phyloP scores from a whole-genome alignment of 108 stramenopile species.

The Ochromonas danica region DNA sequence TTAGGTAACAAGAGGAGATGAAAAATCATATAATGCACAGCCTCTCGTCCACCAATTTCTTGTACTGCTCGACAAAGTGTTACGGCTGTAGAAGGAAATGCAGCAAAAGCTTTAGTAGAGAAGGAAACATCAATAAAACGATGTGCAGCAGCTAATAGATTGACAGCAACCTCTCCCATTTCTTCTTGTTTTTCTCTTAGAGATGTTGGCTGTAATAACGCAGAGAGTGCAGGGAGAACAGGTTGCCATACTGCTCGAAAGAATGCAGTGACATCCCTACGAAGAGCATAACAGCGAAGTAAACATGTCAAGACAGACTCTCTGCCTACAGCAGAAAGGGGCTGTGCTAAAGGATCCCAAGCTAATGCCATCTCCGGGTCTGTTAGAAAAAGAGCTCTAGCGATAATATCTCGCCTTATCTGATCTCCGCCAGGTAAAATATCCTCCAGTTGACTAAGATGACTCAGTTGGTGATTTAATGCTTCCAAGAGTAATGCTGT shows the following conservation, averaged over 20 bases:
- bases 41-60: not conserved
- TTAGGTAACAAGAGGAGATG: constrained; percentile 11
- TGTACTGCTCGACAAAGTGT: not conserved
- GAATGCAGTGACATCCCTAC: constrained; percentile 8
- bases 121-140: constrained; percentile 1
- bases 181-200: not conserved
- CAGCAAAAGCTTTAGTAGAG: not conserved
- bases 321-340: not conserved
- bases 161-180: not conserved
- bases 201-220: not conserved
- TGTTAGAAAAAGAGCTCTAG: not conserved
- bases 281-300: not conserved
- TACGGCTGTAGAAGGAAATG: constrained; percentile 18
- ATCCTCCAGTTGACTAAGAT: not conserved
- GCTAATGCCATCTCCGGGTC: not conserved
- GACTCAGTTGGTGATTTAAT: constrained; percentile 3
- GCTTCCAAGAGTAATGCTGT: constrained; percentile 13
- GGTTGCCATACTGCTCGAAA: constrained; percentile 18
- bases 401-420: not conserved
- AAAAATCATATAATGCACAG: not conserved
- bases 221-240: not conserved
- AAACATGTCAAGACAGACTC: constrained; percentile 23
- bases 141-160: not conserved
- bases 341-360: not conserved
- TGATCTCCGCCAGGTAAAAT: not conserved